Base-by-base conservation (phyloP, 306 rosid species). In the Prunus padus region DNA sequence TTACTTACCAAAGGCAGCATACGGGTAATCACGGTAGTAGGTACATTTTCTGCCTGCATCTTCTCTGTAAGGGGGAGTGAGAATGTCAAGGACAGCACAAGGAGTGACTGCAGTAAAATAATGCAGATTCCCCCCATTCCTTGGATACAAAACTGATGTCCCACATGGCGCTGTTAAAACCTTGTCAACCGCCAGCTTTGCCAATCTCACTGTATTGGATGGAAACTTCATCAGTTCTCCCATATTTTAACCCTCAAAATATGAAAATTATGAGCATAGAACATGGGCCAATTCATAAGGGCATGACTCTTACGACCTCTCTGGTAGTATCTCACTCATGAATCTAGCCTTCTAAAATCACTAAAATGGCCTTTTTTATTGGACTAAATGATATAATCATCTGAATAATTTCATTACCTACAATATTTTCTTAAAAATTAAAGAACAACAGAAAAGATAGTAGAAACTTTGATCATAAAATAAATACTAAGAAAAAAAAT, bases 11-110 rank as follows among this genome's bases (percentile, higher is more conserved):
- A 85, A 92, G 78, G 91, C 76, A 22, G 87, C 85, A 82, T 81
- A 92, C 4, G 93, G 93, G 81, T 89, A 89, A 76, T 95, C 98
- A 42, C 81, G 89, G 82, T 88, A 95, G 80, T 86, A 95, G 62
- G 97, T 83, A 73, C 97, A 95, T 81, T 76, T 88, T 90, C 97
- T 87, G 78, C 93, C 97, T n/a, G 82, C 89, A 45, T 87, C 78
- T 83, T 92, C 97, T 26, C 31, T 80, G 73, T 95, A 95, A 79
- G 97, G 92, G 67, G 98, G 98, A 0, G 97, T 65, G 50, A 95
- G 97, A 81, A 95, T 61, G 84, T 95, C 98, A 44, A 95, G 86
- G 82, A 95, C 82, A 6, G 97, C 97, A 80, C 98, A 92, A 31
- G 96, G 96, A 8, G 97, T 86, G 57, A 89, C 84, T 22, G 98